Percentiles rank a stretch among this genome's conserved stretches.
phyloP scores from a whole-genome alignment of 2,329 filamentous ascomycete species.

The Epichloe hybrida region DNA sequence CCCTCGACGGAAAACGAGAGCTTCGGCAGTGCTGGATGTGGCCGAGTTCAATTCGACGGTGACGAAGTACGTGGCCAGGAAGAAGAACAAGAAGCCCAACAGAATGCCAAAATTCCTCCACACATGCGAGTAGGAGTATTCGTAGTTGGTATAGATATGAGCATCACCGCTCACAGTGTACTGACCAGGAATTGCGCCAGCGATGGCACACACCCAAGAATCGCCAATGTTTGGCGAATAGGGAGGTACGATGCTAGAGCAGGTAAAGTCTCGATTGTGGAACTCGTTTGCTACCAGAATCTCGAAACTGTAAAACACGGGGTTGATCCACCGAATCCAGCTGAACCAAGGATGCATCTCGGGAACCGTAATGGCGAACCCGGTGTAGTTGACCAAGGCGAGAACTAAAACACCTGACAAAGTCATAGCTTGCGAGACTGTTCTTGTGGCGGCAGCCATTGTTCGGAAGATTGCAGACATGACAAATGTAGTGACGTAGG shows the following conservation, averaged over 20 bases:
- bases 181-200: constrained; percentile 41
- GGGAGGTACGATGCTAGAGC: constrained; percentile 34
- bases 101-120: constrained; percentile 62
- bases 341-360: constrained; percentile 60
- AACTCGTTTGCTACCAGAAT: constrained; percentile 63
- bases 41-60: constrained; percentile 53
- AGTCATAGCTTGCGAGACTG: constrained; percentile 44
- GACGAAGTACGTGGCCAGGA: constrained; percentile 49
- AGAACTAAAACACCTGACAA: constrained; percentile 41
- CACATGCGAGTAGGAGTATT: constrained; percentile 42
- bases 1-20: constrained; percentile 51
- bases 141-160: constrained; percentile 42
- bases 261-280: constrained; percentile 41
- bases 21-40: constrained; percentile 50
- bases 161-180: constrained; percentile 44
- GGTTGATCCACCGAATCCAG: constrained; percentile 66
- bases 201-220: constrained; percentile 38
- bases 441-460: constrained; percentile 56
- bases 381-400: constrained; percentile 46
- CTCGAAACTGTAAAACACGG: constrained; percentile 63
- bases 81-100: constrained; percentile 48
- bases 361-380: constrained; percentile 35
- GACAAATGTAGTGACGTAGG: constrained; percentile 51
- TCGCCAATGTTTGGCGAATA: constrained; percentile 30
- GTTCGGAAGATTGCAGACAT: constrained; percentile 69